Evolutionary conservation across 257 asterid genomes (phyloP).

Genomic region (Solanum dulcamara): DNA sequence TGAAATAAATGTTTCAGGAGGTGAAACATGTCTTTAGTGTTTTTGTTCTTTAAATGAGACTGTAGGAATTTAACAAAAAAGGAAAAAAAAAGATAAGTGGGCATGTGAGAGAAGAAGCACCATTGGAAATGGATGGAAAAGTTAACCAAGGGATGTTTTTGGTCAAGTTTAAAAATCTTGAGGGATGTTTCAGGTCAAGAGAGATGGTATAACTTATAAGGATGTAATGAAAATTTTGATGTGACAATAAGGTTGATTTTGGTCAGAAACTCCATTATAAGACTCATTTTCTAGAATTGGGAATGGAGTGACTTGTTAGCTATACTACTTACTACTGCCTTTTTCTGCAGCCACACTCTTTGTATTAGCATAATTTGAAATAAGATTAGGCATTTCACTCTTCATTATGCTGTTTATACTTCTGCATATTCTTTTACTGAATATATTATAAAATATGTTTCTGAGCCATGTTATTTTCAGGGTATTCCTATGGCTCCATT

Average conservation of each 20-base stretch:
- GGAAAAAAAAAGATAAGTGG: too few relatives aligned
- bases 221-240: background rate
- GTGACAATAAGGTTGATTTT: background rate
- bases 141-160: background rate
- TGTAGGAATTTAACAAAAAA: background rate
- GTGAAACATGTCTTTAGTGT: background rate
- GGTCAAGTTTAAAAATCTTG: background rate
- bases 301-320: background rate
- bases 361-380: background rate
- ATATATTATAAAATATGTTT: background rate
- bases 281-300: background rate
- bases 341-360: background rate
- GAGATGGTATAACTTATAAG: background rate
- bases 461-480: constrained; percentile 31
- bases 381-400: background rate
- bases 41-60: background rate
- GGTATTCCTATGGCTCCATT: constrained; percentile 77
- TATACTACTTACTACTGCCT: background rate
- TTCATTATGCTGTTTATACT: background rate
- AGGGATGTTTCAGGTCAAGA: background rate
- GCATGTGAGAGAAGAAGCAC: background rate
- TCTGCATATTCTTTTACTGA: background rate
- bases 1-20: background rate
- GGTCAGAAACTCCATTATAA: background rate
- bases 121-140: background rate